A percentile compares a stretch with the other conserved stretches of the same genome.
These are phyloP conservation scores for Botrytis medusae DNA, from an alignment of 2,329 filamentous ascomycete species.

Conservation along the genomic window DNA sequence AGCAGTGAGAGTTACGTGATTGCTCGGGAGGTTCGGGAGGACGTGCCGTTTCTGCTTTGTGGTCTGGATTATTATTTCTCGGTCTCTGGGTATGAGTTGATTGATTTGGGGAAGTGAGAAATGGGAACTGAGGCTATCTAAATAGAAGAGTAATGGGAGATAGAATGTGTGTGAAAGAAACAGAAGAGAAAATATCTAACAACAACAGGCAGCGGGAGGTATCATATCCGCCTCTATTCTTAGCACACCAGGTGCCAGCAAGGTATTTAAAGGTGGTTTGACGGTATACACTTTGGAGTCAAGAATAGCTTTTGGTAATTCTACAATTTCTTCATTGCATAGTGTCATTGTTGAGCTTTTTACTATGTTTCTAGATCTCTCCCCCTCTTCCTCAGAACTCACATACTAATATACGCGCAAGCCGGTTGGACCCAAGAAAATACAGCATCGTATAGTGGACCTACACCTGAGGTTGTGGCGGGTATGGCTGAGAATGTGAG, in stretches of 20 bases:
- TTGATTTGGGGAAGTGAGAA: too few relatives aligned
- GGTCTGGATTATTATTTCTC: neutral
- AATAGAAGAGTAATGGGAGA: neutral
- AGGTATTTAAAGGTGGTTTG: slow-evolving; percentile 61
- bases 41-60: neutral
- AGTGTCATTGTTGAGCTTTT: neutral
- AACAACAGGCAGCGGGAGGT: slow-evolving; percentile 56
- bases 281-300: slow-evolving; percentile 45
- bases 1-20: neutral
- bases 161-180: neutral
- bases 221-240: slow-evolving; percentile 60
- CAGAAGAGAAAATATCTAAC: neutral
- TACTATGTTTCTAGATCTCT: neutral
- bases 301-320: slow-evolving; percentile 37
- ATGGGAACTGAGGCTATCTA: too few relatives aligned
- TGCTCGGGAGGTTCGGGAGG: neutral
- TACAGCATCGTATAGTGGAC: slow-evolving; percentile 56
- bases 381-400: neutral
- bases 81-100: neutral
- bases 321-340: neutral
- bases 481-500: slow-evolving; percentile 57
- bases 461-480: slow-evolving; percentile 56
- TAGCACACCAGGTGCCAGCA: slow-evolving; percentile 56
- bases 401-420: slow-evolving; percentile 21
- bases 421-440: slow-evolving; percentile 59